Evolutionary conservation across 164 flowering plant species (phyloP), one percentile per base, ranked within the genome.

Genomic region (Annona cherimola): DNA sequence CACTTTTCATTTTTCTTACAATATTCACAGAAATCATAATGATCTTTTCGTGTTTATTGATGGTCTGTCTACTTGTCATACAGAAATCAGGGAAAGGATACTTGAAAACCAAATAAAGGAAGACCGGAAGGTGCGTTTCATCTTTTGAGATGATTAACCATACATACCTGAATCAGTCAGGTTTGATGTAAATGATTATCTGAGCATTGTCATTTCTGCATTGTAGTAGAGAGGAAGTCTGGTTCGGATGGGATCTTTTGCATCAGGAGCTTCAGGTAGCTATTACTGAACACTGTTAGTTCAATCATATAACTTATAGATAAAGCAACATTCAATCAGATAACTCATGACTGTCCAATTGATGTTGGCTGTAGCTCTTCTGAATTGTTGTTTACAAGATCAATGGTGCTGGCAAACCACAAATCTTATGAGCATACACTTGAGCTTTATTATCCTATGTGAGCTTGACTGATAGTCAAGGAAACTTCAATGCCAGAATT

Each of bases 261-360:
- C 89, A 66, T 86, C 96, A 67, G 78, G 79, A 74, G 84, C 78
- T 62, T 85, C 93, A 81, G 92, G 96, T 90, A 83, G n/a, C 64
- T 40, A 68, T 57, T 41, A 19, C 66, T 3, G 12, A 8, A 7
- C 1, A 66, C 40, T 59, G 44, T 7, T 69, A 42, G 40, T 39
- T 35, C 5, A 45, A 63, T 11, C 3, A 42, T 73, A 9, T 68
- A 44, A 4, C 59, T 5, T 20, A 50, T 11, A 50, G 57, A 50
- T 9, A 50, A 11, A 50, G 18, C 57, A 11, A 50, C 57, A 7
- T 50, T 50, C 57, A 50, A 50, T 16, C 57, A 11, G 14, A 50
- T 9, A 50, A 8, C 57, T 8, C 57, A 50, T 8, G 14, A 16
- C 57, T 2, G 14, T 50, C 57, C 57, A 50, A 6, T 50, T 16